Base-by-base conservation (phyloP, 2,329 filamentous ascomycete species). In the Rhynchosporium agropyri region DNA sequence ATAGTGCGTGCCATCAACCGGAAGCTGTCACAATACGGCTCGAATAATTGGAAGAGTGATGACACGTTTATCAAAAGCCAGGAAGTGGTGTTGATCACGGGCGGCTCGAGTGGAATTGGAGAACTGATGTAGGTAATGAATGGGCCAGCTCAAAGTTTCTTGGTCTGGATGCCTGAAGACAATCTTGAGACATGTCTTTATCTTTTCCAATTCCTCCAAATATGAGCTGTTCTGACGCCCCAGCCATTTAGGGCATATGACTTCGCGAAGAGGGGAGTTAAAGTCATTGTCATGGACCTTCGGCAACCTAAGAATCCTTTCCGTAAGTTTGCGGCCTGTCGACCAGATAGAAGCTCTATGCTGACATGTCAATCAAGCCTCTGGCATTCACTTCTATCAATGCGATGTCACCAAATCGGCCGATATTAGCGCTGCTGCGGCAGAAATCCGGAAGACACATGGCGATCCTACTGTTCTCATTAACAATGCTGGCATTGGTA, bases 81-180 rank as follows among this genome's bases (percentile, higher is more conserved):
- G 55, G 89, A 92, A 76, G 78, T 92, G 48, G 87, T 90, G 2
- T 78, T 92, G 45, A 81, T 93, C n/a, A 92, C 90, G 0, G 90
- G 90, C 6, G 90, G 90, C 6, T 84, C 86, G 53, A 84, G 84
- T 66, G 90, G 90, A 0, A 91, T 94, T 69, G 90, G 90, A 6
- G 83, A 81, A 38, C 76, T 81, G 46, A 81, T 91, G 20, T 20
- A 20, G 20, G 20, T 20, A 20, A 20, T 20, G 20, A 20, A 20
- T 20, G 20, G 20, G 20, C 20, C 20, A 20, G 20, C 20, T 20
- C 20, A 20, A 20, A 20, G 20, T 20, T 20, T 20, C 20, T 20
- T 1, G 20, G 20, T 20, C 20, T 20, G 20, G 20, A 20, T 20
- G 20, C 1, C 20, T 20, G 20, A 20, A 20, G 20, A 20, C 20